Conservation (phyloP, 1,139 yeast genomes). For the Saccharomyces hybrid region DNA sequence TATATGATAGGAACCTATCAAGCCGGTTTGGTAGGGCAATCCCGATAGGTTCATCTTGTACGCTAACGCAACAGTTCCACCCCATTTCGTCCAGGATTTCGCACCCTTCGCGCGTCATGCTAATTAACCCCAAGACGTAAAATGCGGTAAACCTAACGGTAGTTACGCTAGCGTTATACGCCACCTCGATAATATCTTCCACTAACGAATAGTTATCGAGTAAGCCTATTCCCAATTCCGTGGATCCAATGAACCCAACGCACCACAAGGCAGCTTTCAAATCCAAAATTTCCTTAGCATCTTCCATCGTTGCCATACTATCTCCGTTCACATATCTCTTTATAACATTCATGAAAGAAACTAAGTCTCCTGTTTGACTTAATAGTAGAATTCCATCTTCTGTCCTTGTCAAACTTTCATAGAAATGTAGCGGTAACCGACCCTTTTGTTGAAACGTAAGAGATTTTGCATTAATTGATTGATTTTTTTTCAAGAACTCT, state of each 20-base stretch:
- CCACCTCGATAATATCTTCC: constrained; percentile 46
- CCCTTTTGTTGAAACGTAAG: constrained; percentile 8
- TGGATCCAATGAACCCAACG: constrained; percentile 72
- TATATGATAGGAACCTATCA: constrained; percentile 23
- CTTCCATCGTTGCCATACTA: constrained; percentile 17
- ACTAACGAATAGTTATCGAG: constrained; percentile 54
- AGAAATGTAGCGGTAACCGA: constrained; percentile 59
- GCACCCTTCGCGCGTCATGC: constrained; percentile 68
- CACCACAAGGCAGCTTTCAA: constrained; percentile 86
- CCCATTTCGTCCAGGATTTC: constrained; percentile 76
- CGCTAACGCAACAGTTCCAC: constrained; percentile 60
- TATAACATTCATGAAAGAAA: constrained; percentile 38
- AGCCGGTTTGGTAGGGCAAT: constrained; percentile 45
- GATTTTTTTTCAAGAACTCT: constrained; percentile 19
- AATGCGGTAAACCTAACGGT: constrained; percentile 71
- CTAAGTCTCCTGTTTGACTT: constrained; percentile 42
- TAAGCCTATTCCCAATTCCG: constrained; percentile 57
- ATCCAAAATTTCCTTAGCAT: constrained; percentile 33
- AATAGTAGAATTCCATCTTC: constrained; percentile 64
- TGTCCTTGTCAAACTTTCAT: constrained; percentile 71
- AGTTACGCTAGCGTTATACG: constrained; percentile 50
- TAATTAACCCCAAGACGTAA: constrained; percentile 66
- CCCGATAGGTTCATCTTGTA: constrained; percentile 47
- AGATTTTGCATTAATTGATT: constrained; percentile 3
- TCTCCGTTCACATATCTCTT: constrained; percentile 31